Evolutionary conservation across 2,329 filamentous ascomycete genomes (phyloP), one percentile per base, ranked within the genome.

Genomic region (Teratosphaeria nubilosa): DNA sequence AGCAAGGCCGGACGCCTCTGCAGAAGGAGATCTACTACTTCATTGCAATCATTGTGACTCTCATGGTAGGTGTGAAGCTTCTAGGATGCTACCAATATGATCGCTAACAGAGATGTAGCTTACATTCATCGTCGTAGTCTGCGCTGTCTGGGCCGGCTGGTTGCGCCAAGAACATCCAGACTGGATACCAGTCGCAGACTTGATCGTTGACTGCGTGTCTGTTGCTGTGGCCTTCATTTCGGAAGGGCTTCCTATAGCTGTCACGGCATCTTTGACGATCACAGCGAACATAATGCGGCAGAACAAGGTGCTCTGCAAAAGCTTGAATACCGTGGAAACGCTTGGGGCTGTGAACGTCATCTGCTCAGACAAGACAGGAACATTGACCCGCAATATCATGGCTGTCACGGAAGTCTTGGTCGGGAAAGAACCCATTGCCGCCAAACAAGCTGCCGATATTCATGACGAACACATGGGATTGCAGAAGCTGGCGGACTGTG

Each of bases 271-370:
- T 20, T 76, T 91, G 62, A 90, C 87, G 0, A 91, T 91, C 59
- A 86, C 83, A 1, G 87, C 88, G 22, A 88, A 86, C 62, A 80
- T 88, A 64, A 90, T 91, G 88, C 80, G 80, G 62, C 85, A 86
- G 73, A 86, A 90, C 70, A 86, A 87, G 68, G 84, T 91, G 51
- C 79, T 91, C 9, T 90, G 87, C 82, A 91, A 91, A 73, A 88
- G 85, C 0, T 77, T 91, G 53, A 88, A 88, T 73, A 90, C 87
- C 0, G 86, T 87, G 6, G 85, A 86, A 69, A 82, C 83, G 5
- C 75, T 86, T 1, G 84, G 84, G 48, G 83, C 80, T 55, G 82
- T 86, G 32, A 84, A 82, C 61, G 83, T 85, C 63, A 85, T 87
- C 61, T 87, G 84, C 71, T 86, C 83, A 45, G 85, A 87, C 76